phyloP scores from a whole-genome alignment of 2,329 filamentous ascomycete genomes.

The Helicocarpus griseus region DNA sequence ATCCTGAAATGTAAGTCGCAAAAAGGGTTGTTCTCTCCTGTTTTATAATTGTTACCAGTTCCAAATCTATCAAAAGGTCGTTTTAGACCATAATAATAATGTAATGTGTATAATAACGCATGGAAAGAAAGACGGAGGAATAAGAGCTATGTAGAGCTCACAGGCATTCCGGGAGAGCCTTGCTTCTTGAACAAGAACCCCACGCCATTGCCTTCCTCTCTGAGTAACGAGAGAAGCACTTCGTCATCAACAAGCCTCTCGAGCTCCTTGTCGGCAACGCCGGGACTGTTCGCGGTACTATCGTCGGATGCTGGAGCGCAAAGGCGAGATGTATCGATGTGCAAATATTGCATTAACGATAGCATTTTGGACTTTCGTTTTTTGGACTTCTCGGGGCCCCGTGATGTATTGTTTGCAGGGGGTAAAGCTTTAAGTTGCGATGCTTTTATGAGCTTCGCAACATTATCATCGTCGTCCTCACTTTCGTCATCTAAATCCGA shows the following conservation, averaged over 20 bases:
- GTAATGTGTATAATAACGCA: too few relatives aligned
- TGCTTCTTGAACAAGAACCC: slow-evolving; percentile 32
- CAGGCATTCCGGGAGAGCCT: slow-evolving; percentile 3
- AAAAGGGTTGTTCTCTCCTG: too few relatives aligned
- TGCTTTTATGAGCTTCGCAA: slow-evolving; percentile 29
- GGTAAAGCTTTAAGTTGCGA: slow-evolving; percentile 23
- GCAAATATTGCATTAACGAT: slow-evolving; percentile 34
- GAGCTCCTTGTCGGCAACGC: slow-evolving; percentile 1
- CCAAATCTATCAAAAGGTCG: too few relatives aligned
- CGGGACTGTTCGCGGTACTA: slow-evolving; percentile 2
- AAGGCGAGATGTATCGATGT: slow-evolving; percentile 31
- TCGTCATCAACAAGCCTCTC: slow-evolving; percentile 14
- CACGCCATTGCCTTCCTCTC: slow-evolving; percentile 30
- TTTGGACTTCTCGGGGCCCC: slow-evolving; percentile 24
- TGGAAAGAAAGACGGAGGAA: neutral
- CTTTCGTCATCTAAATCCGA: slow-evolving; percentile 11
- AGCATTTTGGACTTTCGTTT: slow-evolving; percentile 29
- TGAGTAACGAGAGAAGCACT: slow-evolving; percentile 24
- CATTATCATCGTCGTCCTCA: slow-evolving; percentile 23
- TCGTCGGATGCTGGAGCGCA: neutral
- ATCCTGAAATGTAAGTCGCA: too few relatives aligned
- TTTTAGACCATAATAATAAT: too few relatives aligned
- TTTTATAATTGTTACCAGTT: too few relatives aligned
- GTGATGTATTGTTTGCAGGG: slow-evolving; percentile 2
- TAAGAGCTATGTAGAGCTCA: neutral